phyloP scores from a whole-genome alignment of 192 early-diverging fungal species.

The Rhizophagus prolifer region DNA sequence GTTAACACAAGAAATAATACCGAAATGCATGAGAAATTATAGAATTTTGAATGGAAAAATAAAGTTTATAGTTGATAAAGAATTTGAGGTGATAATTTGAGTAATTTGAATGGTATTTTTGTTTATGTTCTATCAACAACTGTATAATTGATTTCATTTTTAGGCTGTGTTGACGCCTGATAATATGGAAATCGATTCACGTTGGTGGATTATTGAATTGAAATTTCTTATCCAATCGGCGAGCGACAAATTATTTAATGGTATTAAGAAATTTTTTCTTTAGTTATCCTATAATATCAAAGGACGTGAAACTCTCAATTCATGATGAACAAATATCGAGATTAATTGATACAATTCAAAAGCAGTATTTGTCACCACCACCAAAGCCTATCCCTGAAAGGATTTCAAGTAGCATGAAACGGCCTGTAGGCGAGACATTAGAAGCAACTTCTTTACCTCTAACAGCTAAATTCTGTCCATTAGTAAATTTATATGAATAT shows the following conservation, averaged over 20 bases:
- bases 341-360: not conserved
- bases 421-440: not conserved
- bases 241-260: not conserved
- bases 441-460: not conserved
- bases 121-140: too few species aligned
- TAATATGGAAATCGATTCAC: not conserved
- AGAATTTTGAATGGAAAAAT: constrained; percentile 64
- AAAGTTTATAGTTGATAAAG: constrained; percentile 69
- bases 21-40: constrained; percentile 63
- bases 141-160: not conserved
- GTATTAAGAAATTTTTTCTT: not conserved
- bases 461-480: not conserved
- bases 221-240: constrained; percentile 18
- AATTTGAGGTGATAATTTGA: constrained; percentile 59
- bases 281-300: not conserved
- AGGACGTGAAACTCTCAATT: not conserved
- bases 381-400: not conserved
- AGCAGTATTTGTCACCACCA: not conserved
- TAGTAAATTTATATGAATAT: constrained; percentile 26
- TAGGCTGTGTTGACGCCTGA: constrained; percentile 1
- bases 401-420: not conserved
- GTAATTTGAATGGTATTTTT: too few species aligned
- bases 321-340: not conserved
- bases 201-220: constrained; percentile 10
- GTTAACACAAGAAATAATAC: constrained; percentile 69